Evolutionary conservation across 1,284 basidiomycete species (phyloP).

Genomic region (Cutaneotrichosporon curvatum): DNA sequence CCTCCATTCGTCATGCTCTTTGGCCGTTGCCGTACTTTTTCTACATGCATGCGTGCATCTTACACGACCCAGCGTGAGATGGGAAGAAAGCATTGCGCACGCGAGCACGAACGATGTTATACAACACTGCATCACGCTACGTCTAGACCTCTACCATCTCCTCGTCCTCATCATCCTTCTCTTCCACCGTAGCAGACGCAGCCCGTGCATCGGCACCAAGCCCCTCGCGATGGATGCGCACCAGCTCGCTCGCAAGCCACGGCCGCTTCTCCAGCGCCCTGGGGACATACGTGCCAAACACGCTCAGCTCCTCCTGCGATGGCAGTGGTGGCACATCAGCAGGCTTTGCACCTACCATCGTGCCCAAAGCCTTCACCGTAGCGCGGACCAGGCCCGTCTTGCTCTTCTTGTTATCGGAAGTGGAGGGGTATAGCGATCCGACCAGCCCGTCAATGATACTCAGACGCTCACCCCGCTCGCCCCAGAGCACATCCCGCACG

Average conservation of each 20-base stretch:
- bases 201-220: background rate
- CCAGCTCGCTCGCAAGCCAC: constrained; percentile 29
- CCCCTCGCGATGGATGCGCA: constrained; percentile 17
- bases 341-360: constrained; percentile 17
- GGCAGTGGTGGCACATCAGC: constrained; percentile 13
- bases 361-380: constrained; percentile 17
- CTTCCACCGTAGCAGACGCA: background rate
- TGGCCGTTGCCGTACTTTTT: no score
- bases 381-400: constrained; percentile 32
- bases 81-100: no score
- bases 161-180: constrained; percentile 5
- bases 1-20: no score
- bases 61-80: no score
- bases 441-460: constrained; percentile 27
- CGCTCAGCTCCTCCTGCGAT: constrained; percentile 14
- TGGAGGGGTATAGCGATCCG: constrained; percentile 25
- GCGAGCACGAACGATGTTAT: no score
- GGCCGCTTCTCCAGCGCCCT: constrained; percentile 29
- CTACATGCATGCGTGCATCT: no score
- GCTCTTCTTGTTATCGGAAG: constrained; percentile 19
- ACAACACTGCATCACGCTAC: background rate
- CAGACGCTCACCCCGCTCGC: constrained; percentile 25
- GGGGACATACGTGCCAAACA: constrained; percentile 29
- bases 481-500: constrained; percentile 62
- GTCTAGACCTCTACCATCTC: constrained; percentile 6